Base-by-base conservation (phyloP, 129 eudicot genomes). In the Flaveria linearis region DNA sequence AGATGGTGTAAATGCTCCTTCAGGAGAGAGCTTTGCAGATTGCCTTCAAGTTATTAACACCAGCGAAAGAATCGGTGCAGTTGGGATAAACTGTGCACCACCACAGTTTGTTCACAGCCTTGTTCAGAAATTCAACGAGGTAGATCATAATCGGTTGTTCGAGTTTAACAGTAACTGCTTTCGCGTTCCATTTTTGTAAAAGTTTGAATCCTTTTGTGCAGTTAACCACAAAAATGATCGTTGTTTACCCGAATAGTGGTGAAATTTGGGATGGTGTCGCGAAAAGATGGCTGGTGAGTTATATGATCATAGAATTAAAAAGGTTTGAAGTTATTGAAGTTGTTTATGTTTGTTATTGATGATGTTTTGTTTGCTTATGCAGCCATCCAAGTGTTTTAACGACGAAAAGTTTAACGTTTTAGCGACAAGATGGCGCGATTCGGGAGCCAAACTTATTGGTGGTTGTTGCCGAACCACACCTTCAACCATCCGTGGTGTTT, bases 391-490 rank as follows among this genome's bases (percentile, higher is more conserved):
- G 73, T 88, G 97, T 75, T 86, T 83, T 49, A 92, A 84, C 5
- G 91, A 90, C n/a, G 88, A 88, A 43, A 86, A 82, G 78, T 90
- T 93, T 42, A 81, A 80, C 86, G 47, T 63, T 46, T 80, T 69
- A 28, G 97, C 96, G 3, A 67, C 80, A 39, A 86, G 80, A 76
- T 93, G 98, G 98, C 74, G 87, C 2, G 91, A 93, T 68, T 80
- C 96, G 0, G 97, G 98, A 75, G 98, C 98, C 18, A 73, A 83
- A 43, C 83, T 90, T 42, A 90, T 90, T 0, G 98, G 96, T 12
- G 98, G 98, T 26, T 93, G 97, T 73, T 93, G 98, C 43, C 74
- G 92, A 77, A 93, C 98, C n/a, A 86, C 97, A 6, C 97, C 98
- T 28, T 78, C 78, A 2, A 93, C 98, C 6, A 77, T 87, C 10